Conservation (phyloP, 2,329 filamentous ascomycete species). For the Apiospora phragmitis region DNA sequence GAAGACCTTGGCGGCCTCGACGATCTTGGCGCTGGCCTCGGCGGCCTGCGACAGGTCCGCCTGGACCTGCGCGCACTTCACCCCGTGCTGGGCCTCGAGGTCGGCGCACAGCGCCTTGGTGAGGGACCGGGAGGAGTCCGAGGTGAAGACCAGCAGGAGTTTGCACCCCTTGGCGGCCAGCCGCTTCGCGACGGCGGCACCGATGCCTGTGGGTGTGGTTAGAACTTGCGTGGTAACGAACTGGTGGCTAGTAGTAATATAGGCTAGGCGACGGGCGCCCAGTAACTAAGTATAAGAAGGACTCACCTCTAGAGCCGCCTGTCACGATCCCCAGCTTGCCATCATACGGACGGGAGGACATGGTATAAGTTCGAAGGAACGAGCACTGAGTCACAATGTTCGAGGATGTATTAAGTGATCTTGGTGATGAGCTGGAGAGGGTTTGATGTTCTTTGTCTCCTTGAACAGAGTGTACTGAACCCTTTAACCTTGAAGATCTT, state of each 20-base stretch:
- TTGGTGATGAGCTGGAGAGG: background rate
- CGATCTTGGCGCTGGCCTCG: slow-evolving; percentile 12
- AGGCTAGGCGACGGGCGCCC: background rate
- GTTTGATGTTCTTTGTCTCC: background rate
- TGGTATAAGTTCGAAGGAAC: background rate
- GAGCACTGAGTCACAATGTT: background rate
- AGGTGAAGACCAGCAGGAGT: slow-evolving; percentile 18
- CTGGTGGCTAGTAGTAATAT: background rate
- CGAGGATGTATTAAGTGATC: background rate
- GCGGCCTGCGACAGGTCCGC: slow-evolving; percentile 16
- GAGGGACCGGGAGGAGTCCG: slow-evolving; percentile 15
- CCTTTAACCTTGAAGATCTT: background rate
- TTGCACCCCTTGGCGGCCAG: slow-evolving; percentile 17
- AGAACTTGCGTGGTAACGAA: background rate
- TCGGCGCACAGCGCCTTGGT: slow-evolving; percentile 13
- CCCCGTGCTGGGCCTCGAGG: slow-evolving; percentile 12
- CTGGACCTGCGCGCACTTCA: slow-evolving; percentile 13
- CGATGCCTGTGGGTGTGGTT: slow-evolving; percentile 22
- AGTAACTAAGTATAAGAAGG: background rate
- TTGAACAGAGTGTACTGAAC: no score
- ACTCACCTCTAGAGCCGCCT: slow-evolving; percentile 43
- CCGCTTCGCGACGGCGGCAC: slow-evolving; percentile 15
- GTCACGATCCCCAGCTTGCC: slow-evolving; percentile 50
- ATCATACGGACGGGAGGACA: slow-evolving; percentile 26
- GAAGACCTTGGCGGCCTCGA: slow-evolving; percentile 15